phyloP scores from a whole-genome alignment of 257 asterid species.

The Nyctanthes arbortristis region DNA sequence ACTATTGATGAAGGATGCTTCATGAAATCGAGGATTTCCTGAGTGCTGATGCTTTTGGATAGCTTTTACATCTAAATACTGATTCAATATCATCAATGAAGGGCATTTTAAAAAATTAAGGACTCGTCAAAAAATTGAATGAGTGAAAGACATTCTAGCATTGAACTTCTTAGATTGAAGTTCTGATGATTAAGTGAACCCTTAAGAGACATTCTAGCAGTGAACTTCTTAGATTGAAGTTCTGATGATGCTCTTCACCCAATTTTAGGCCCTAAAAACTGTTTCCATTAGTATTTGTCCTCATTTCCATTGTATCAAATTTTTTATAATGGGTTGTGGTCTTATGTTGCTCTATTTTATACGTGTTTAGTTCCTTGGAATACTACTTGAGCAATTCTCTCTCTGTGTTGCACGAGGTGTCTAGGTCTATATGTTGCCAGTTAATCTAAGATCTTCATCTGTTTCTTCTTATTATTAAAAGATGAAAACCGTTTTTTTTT shows the following conservation, averaged over 20 bases:
- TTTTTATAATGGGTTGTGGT: neutral
- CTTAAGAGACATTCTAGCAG: neutral
- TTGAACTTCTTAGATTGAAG: neutral
- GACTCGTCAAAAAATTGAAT: neutral
- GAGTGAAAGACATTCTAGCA: neutral
- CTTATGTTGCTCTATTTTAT: constrained; percentile 8
- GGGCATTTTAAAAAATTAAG: neutral
- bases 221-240: neutral
- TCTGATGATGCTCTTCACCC: neutral
- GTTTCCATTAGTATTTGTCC: neutral
- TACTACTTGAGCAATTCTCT: constrained; percentile 6
- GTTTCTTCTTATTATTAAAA: neutral
- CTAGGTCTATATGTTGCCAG: constrained; percentile 7
- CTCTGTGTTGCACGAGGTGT: neutral
- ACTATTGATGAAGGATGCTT: neutral
- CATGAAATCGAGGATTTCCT: neutral
- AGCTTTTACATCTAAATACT: constrained; percentile 53
- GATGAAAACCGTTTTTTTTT: constrained; percentile 12
- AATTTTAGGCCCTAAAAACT: neutral
- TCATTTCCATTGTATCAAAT: neutral
- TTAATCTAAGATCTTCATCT: neutral
- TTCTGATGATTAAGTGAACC: too few relatives aligned
- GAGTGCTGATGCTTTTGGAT: constrained; percentile 85
- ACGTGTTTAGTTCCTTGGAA: neutral
- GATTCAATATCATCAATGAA: neutral